These are phyloP conservation scores for Blastobotrys arbuscula DNA, from an alignment of 1,139 yeast species.

Conservation along the genomic window DNA sequence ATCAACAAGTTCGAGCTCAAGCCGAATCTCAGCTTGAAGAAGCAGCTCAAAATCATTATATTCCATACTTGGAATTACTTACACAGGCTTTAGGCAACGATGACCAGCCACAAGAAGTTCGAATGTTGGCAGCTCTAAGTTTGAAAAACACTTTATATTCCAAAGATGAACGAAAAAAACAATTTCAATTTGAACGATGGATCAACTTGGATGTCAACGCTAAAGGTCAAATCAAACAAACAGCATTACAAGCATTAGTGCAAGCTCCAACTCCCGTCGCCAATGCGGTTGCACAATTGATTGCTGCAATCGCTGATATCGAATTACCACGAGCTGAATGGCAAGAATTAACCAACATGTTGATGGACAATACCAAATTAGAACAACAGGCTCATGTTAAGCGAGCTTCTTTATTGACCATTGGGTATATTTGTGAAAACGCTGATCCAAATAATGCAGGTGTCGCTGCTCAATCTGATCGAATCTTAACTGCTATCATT, in stretches of 20 bases:
- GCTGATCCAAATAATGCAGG: slow-evolving; percentile 83
- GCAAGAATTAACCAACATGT: slow-evolving; percentile 77
- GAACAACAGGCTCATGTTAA: slow-evolving; percentile 75
- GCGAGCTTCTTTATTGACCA: slow-evolving; percentile 78
- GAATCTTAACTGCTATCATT: slow-evolving; percentile 88
- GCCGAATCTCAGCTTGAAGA: slow-evolving; percentile 77
- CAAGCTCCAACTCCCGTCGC: slow-evolving; percentile 76
- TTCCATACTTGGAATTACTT: slow-evolving; percentile 62
- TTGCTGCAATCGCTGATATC: slow-evolving; percentile 93
- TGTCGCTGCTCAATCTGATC: slow-evolving; percentile 79
- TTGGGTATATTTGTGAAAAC: slow-evolving; percentile 93
- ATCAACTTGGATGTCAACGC: slow-evolving; percentile 47
- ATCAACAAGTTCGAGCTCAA: slow-evolving; percentile 63
- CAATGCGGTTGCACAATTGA: slow-evolving; percentile 84
- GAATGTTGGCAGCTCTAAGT: slow-evolving; percentile 87
- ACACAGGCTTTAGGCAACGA: slow-evolving; percentile 68
- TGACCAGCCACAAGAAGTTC: slow-evolving; percentile 65
- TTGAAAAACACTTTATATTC: slow-evolving; percentile 84
- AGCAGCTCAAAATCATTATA: slow-evolving; percentile 72
- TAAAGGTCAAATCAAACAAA: slow-evolving; percentile 56
- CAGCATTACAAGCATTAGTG: slow-evolving; percentile 57
- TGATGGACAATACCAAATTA: slow-evolving; percentile 78
- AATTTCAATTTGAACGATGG: slow-evolving; percentile 47
- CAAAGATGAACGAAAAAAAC: slow-evolving; percentile 40
- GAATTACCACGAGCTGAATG: slow-evolving; percentile 85